phyloP scores from a whole-genome alignment of 768 basidiomycete species.

The Suillus weaverae region DNA sequence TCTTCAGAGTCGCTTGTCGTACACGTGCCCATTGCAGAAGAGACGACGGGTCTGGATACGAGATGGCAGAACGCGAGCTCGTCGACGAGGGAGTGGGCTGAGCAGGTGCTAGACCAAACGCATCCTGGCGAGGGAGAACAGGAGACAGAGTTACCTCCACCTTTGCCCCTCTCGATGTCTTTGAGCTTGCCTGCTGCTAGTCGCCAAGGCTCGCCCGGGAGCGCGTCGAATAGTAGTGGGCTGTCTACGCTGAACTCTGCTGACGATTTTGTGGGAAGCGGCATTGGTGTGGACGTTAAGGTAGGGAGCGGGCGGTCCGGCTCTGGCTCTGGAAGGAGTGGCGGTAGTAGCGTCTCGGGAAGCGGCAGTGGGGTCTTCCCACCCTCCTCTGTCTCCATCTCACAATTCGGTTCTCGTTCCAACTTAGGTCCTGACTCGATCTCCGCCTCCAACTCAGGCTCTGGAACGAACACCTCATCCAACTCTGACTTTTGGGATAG shows the following conservation, averaged over 20 bases:
- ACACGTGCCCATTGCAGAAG: constrained; percentile 27
- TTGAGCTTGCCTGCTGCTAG: constrained; percentile 10
- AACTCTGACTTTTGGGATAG: constrained; percentile 26
- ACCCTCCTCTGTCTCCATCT: constrained; percentile 21
- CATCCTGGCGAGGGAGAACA: constrained; percentile 10
- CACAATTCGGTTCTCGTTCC: constrained; percentile 10
- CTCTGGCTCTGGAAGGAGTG: constrained; percentile 10
- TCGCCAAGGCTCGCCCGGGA: constrained; percentile 26
- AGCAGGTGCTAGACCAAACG: constrained; percentile 39
- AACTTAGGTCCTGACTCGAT: constrained; percentile 23
- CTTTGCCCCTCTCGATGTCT: constrained; percentile 7
- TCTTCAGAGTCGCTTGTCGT: constrained; percentile 28
- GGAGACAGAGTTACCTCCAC: constrained; percentile 9
- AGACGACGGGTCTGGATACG: constrained; percentile 17
- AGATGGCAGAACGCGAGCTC: constrained; percentile 21
- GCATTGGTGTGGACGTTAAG: constrained; percentile 12
- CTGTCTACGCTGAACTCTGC: constrained; percentile 24
- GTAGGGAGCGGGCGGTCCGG: constrained; percentile 7
- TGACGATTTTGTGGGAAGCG: constrained; percentile 23
- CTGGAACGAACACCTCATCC: constrained; percentile 21
- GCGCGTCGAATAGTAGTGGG: constrained; percentile 26
- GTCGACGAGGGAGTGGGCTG: constrained; percentile 48
- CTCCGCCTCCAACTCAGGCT: constrained; percentile 22
- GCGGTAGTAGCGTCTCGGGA: constrained; percentile 7
- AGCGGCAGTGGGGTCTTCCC: constrained; percentile 11